Evolutionary conservation across 106 monocot genomes (phyloP).

Genomic region (Dendrobium officinale): DNA sequence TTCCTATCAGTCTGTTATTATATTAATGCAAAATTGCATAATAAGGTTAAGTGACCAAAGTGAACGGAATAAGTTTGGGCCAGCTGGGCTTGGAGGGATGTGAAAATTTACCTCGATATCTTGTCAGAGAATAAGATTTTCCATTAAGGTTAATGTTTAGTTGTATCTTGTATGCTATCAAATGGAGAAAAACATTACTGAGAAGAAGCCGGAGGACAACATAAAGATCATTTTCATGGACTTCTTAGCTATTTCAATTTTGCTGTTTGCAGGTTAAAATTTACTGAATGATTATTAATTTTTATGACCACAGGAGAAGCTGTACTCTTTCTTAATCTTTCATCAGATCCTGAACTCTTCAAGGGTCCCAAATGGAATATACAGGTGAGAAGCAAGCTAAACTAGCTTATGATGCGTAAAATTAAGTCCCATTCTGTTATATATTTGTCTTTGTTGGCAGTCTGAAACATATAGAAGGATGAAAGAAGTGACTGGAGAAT

Average conservation of each 20-base stretch:
- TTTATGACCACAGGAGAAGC: conserved; percentile 58
- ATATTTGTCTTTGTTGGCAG: conserved; percentile 29
- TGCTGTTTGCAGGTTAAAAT: neutral
- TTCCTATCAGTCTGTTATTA: neutral
- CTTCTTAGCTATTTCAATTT: neutral
- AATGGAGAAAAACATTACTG: neutral
- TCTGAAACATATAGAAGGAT: conserved; percentile 87
- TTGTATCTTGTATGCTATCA: neutral
- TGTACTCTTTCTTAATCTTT: conserved; percentile 81
- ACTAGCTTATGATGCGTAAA: neutral
- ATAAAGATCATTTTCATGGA: neutral
- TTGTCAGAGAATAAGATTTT: neutral
- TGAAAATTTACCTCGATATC: neutral
- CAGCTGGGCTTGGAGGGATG: neutral
- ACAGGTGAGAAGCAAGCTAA: conserved; percentile 44
- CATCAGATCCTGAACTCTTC: conserved; percentile 76
- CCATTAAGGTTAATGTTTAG: neutral
- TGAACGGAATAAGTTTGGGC: neutral
- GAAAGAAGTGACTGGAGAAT: conserved; percentile 74
- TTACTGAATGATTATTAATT: neutral
- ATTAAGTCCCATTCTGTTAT: conserved; percentile 1
- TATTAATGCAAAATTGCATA: neutral
- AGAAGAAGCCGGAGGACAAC: neutral
- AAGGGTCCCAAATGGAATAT: conserved; percentile 81
- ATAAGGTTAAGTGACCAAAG: neutral